A percentile compares a stretch with the other conserved stretches of the same genome.
These are phyloP conservation scores for Lactifluus subvellereus DNA, from an alignment of 768 basidiomycete species.

Conservation along the genomic window DNA sequence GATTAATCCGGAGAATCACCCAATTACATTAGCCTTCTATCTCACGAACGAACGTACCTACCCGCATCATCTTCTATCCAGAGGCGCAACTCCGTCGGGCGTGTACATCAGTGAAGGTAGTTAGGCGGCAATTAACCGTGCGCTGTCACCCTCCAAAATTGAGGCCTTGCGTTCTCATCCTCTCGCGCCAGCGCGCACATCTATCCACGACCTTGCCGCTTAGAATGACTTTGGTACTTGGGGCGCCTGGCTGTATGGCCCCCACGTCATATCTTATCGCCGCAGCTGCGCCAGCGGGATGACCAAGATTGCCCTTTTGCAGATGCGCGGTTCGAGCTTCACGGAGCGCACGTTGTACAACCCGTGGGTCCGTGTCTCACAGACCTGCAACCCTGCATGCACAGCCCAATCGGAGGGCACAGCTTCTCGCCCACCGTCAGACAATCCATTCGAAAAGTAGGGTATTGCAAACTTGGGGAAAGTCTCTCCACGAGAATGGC, in stretches of 20 bases:
- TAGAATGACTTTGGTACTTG: background rate
- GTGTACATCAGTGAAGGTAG: background rate
- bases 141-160: background rate
- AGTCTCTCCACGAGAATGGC: background rate
- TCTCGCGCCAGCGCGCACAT: background rate
- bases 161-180: background rate
- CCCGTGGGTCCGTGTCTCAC: background rate
- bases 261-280: background rate
- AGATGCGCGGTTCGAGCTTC: background rate
- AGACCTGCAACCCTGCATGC: background rate
- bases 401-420: background rate
- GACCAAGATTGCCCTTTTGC: background rate
- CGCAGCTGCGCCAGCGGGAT: background rate
- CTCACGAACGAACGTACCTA: background rate
- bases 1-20: background rate
- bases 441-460: background rate
- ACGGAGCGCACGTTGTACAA: background rate
- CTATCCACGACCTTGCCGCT: background rate
- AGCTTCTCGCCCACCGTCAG: background rate
- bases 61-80: background rate
- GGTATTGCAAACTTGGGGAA: background rate
- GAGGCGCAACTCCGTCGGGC: background rate
- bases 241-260: background rate
- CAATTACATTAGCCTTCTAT: background rate
- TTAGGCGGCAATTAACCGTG: background rate